Conservation (phyloP, 2,329 filamentous ascomycete genomes). For the Ploettnerulaceae sp. region DNA sequence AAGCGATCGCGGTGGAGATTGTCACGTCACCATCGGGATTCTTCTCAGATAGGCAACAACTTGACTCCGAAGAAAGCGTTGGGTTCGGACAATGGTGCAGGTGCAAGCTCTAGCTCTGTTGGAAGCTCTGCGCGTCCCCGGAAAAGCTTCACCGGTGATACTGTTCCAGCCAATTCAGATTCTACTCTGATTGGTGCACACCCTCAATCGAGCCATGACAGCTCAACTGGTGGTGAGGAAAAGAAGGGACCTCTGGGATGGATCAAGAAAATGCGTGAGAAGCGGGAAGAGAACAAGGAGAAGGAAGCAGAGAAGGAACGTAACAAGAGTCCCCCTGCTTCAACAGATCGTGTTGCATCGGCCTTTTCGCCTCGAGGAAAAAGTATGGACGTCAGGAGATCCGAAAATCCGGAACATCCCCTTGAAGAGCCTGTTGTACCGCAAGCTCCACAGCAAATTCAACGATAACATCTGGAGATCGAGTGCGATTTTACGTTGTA, state of each 20-base stretch:
- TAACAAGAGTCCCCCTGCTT: conserved; percentile 31
- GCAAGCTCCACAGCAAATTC: conserved; percentile 11
- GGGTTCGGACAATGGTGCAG: conserved; percentile 59
- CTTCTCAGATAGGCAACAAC: conserved; percentile 38
- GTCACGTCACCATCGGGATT: conserved; percentile 55
- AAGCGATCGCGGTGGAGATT: conserved; percentile 70
- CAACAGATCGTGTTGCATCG: conserved; percentile 24
- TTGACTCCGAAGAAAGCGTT: conserved; percentile 44
- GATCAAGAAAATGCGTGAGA: conserved; percentile 58
- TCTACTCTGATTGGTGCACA: conserved; percentile 25
- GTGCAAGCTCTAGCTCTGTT: conserved; percentile 63
- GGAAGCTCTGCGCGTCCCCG: conserved; percentile 50
- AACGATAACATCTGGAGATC: conserved; percentile 5
- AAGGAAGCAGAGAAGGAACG: conserved; percentile 30
- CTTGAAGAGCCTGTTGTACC: conserved; percentile 14
- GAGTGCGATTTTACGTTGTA: not conserved
- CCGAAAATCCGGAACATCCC: conserved; percentile 21
- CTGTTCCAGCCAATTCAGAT: conserved; percentile 32
- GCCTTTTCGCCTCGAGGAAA: conserved; percentile 23
- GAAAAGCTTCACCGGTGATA: conserved; percentile 42
- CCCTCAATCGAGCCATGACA: conserved; percentile 34
- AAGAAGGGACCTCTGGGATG: conserved; percentile 60
- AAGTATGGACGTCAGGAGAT: conserved; percentile 29
- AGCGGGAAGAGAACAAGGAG: conserved; percentile 35
- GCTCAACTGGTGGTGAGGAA: conserved; percentile 26